Base-by-base conservation (phyloP, 2,329 filamentous ascomycete genomes). In the Sarocladiaceae sp. region DNA sequence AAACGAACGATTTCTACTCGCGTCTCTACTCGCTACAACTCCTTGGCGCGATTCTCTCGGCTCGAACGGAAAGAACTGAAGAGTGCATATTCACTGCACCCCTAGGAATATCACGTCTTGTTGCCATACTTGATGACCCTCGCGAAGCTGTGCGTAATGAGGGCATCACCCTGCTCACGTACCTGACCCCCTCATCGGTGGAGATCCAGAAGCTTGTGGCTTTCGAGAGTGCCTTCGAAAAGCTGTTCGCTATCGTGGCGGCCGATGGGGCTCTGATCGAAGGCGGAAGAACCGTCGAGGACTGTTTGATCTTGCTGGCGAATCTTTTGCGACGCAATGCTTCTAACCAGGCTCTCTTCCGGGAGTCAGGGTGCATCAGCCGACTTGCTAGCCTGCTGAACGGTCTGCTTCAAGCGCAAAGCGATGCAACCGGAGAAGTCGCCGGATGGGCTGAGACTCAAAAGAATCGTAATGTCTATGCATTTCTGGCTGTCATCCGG, bases 171-270 rank as follows among this genome's bases (percentile, higher is more conserved):
- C 74, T 98, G 12, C 76, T 98, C 40, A 95, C 87, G 24, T 86
- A 89, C 46, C 73, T 98, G 23, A 96, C 93, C 0, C 87, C 88
- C 23, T 83, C 82, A 0, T 95, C 91, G 7, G 69, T 83, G 33
- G 90, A 97, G 55, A 78, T 98, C 43, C 90, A 97, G 60, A 97
- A 97, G 62, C 75, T 97, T 2, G 90, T 97, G 19, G 93, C 89
- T 0, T 97, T 96, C 53, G 89, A 96, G 57, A 91, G 88, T 70
- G 88, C 90, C 0, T 97, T 96, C 55, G 88, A 93, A 49, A 82
- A 84, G 33, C 70, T 94, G 20, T 96, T 97, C 60, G 73, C 73
- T 34, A 82, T 97, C 44, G 86, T 98, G 44, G 77, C 83, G 51
- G 70, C 74, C 1, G 93, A 98, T 56, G 93, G 93, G 0, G 85